These are phyloP conservation scores for Syncephalastrum sp. DNA, from an alignment of 371 early-diverging fungal genomes.

Conservation along the genomic window DNA sequence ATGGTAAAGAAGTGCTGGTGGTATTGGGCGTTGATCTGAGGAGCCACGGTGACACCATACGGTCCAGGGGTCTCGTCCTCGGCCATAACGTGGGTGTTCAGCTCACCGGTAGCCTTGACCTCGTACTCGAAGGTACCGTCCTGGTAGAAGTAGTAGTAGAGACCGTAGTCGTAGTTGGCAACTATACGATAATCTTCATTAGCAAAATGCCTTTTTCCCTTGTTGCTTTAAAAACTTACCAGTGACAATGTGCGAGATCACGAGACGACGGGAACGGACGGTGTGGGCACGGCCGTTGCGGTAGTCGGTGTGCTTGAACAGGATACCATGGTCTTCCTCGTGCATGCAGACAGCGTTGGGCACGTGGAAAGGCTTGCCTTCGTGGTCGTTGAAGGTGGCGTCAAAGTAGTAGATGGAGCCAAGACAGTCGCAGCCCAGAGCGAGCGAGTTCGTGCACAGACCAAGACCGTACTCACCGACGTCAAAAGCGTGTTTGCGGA, in stretches of 20 bases:
- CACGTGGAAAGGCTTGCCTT: constrained; percentile 46
- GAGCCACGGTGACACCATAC: constrained; percentile 51
- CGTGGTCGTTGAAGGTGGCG: constrained; percentile 48
- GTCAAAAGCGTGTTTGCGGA: constrained; percentile 53
- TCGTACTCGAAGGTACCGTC: constrained; percentile 59
- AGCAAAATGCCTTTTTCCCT: background rate
- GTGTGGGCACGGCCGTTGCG: constrained; percentile 49
- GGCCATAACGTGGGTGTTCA: constrained; percentile 53
- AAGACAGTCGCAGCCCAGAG: constrained; percentile 54
- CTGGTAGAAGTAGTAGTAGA: constrained; percentile 58
- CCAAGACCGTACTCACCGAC: constrained; percentile 56
- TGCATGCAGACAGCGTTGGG: constrained; percentile 56
- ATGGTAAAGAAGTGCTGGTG: constrained; percentile 59
- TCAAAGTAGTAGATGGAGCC: constrained; percentile 59
- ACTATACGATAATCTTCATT: constrained; percentile 18
- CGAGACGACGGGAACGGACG: constrained; percentile 50
- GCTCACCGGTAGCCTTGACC: constrained; percentile 56
- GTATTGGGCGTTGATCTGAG: constrained; percentile 52
- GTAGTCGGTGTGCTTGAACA: constrained; percentile 59
- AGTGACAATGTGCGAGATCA: constrained; percentile 54
- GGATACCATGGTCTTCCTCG: constrained; percentile 53
- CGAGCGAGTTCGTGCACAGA: constrained; percentile 48
- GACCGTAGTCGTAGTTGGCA: constrained; percentile 57
- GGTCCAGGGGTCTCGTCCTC: constrained; percentile 46
- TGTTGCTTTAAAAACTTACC: constrained; percentile 23